Percentiles rank a stretch among this genome's conserved stretches.
Conservation (phyloP, 2,329 filamentous ascomycete species). For the Elsinoe arachidis region DNA sequence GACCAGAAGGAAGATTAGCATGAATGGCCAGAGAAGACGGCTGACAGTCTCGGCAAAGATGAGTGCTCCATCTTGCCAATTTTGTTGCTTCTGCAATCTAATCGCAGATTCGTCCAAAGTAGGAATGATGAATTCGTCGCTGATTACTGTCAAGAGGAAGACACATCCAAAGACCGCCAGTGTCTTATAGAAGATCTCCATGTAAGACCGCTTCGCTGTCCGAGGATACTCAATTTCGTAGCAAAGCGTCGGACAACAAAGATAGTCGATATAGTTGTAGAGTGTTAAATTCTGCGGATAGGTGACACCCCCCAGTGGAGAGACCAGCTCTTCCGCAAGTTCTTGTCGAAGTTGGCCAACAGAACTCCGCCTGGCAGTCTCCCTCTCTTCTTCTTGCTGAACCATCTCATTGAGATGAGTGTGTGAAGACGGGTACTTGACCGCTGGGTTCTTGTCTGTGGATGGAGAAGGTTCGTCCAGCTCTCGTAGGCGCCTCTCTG, state of each 20-base stretch:
- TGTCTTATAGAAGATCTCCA: conserved; percentile 73
- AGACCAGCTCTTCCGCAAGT: conserved; percentile 83
- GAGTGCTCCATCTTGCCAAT: conserved; percentile 59
- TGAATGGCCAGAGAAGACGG: conserved; percentile 90
- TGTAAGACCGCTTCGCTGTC: conserved; percentile 64
- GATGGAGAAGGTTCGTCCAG: conserved; percentile 60
- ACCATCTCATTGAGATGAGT: conserved; percentile 48
- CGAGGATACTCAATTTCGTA: conserved; percentile 97
- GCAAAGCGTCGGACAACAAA: conserved; percentile 89
- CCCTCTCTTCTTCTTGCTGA: conserved; percentile 22
- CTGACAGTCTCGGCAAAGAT: conserved; percentile 85
- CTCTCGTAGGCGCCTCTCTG: conserved; percentile 66
- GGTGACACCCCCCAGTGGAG: conserved; percentile 77
- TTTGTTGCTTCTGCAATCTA: conserved; percentile 40
- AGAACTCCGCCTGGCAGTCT: conserved; percentile 20
- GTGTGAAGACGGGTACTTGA: conserved; percentile 56
- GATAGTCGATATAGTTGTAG: conserved; percentile 74
- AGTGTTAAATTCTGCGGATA: conserved; percentile 84
- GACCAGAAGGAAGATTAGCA: conserved; percentile 88
- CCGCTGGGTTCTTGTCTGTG: conserved; percentile 46
- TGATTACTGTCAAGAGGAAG: conserved; percentile 82
- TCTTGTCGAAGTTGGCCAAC: conserved; percentile 69
- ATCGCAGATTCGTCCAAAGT: conserved; percentile 67
- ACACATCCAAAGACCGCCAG: conserved; percentile 92
- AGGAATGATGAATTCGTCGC: conserved; percentile 91